Evolutionary conservation across 257 asterid species (phyloP).

Genomic region (Parsonsia alboflavescens): DNA sequence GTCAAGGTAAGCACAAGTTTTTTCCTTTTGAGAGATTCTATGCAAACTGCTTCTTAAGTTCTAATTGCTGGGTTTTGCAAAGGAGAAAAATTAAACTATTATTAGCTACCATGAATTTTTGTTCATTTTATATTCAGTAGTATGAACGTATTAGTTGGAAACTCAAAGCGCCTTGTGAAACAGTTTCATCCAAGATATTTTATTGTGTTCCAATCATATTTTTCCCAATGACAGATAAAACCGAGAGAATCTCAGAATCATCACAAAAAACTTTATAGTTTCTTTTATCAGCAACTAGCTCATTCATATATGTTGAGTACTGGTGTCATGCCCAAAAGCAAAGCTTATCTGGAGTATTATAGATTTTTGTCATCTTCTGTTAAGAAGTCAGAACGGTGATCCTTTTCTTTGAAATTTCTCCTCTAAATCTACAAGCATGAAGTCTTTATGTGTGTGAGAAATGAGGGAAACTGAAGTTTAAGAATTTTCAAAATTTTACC

Average conservation of each 20-base stretch:
- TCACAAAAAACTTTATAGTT: neutral
- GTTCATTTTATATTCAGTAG: neutral
- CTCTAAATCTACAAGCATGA: neutral
- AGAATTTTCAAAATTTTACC: neutral
- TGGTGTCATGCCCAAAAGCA: neutral
- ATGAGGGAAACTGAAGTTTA: neutral
- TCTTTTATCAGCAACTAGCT: too few relatives aligned
- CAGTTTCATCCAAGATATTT: neutral
- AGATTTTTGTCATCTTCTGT: neutral
- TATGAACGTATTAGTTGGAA: neutral
- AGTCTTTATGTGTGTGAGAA: neutral
- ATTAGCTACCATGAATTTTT: neutral
- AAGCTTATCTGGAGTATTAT: neutral
- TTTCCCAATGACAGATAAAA: neutral
- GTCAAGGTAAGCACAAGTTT: constrained; percentile 59
- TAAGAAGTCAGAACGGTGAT: neutral
- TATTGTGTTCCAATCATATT: neutral
- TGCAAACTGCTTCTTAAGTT: neutral
- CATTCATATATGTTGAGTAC: neutral
- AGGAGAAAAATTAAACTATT: neutral
- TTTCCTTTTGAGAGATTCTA: constrained; percentile 3
- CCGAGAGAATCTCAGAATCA: neutral
- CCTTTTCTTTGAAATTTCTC: neutral
- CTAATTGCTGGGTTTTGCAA: too few relatives aligned
- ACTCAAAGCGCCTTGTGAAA: neutral